Percentiles rank a stretch among this genome's conserved stretches.
These are phyloP conservation scores for Rhodotorula mucilaginosa DNA, from an alignment of 1,284 basidiomycete genomes.

Conservation along the genomic window DNA sequence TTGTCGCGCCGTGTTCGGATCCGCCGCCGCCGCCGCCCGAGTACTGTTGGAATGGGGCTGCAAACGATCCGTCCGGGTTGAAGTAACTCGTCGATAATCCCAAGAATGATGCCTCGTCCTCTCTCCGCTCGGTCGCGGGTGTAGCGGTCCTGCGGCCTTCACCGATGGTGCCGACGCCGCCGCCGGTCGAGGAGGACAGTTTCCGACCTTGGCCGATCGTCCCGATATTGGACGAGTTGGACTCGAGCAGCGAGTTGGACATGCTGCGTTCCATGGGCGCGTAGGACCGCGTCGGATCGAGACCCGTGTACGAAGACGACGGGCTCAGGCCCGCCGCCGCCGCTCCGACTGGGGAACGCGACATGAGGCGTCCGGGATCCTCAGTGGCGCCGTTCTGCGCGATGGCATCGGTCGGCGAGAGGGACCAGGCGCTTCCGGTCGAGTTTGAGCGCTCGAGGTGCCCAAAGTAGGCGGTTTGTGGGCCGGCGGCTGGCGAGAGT, in stretches of 20 bases:
- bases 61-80: slow-evolving; percentile 11
- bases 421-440: background rate
- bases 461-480: background rate
- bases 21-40: background rate
- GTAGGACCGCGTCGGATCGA: slow-evolving; percentile 21
- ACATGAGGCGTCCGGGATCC: background rate
- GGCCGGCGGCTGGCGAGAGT: background rate
- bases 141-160: slow-evolving; percentile 18
- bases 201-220: slow-evolving; percentile 20
- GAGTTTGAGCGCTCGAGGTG: slow-evolving; percentile 4
- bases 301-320: background rate
- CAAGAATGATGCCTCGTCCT: slow-evolving; percentile 13
- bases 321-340: slow-evolving; percentile 1
- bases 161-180: slow-evolving; percentile 27
- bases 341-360: background rate
- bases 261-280: slow-evolving; percentile 25
- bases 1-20: slow-evolving; percentile 5
- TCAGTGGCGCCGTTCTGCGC: background rate
- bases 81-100: slow-evolving; percentile 16
- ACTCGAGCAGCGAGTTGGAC: slow-evolving; percentile 8
- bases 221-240: slow-evolving; percentile 6
- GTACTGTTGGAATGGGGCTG: background rate
- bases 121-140: background rate
- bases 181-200: slow-evolving; percentile 4
- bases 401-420: background rate